A percentile compares a stretch with the other conserved stretches of the same genome.
These are phyloP conservation scores for Geosmithia flava DNA, from an alignment of 2,329 filamentous ascomycete genomes.

Conservation along the genomic window DNA sequence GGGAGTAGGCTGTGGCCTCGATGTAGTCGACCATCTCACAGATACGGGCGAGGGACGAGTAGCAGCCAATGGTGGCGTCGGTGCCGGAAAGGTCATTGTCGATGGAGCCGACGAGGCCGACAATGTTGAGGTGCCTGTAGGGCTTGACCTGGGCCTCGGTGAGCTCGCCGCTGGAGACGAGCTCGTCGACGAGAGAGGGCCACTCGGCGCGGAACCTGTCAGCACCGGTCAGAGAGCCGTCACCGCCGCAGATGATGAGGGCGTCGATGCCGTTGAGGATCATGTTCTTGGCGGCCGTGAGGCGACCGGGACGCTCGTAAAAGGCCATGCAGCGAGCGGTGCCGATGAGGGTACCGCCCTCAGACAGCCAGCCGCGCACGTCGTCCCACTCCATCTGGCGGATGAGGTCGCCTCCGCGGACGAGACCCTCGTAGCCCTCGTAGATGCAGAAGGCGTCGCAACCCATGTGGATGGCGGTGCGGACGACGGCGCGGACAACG, in stretches of 20 bases:
- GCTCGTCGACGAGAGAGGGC: slow-evolving; percentile 76
- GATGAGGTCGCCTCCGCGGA: slow-evolving; percentile 81
- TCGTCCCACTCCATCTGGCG: slow-evolving; percentile 83
- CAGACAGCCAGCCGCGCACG: slow-evolving; percentile 85
- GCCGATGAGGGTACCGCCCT: slow-evolving; percentile 91
- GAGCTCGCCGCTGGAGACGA: slow-evolving; percentile 64
- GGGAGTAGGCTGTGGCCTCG: slow-evolving; percentile 86
- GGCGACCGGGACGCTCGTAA: slow-evolving; percentile 73
- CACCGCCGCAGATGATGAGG: slow-evolving; percentile 91
- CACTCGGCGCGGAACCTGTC: slow-evolving; percentile 89
- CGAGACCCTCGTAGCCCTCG: slow-evolving; percentile 92
- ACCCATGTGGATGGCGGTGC: slow-evolving; percentile 76
- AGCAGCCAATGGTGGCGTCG: slow-evolving; percentile 94
- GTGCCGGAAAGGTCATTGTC: slow-evolving; percentile 98
- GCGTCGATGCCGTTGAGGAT: slow-evolving; percentile 87
- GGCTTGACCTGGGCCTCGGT: slow-evolving; percentile 58
- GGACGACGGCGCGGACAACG: slow-evolving; percentile 78
- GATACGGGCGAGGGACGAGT: slow-evolving; percentile 84
- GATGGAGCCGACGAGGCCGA: slow-evolving; percentile 91
- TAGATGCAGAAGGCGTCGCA: slow-evolving; percentile 75
- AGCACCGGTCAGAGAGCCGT: slow-evolving; percentile 89
- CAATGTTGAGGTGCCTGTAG: slow-evolving; percentile 85
- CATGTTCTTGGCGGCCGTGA: slow-evolving; percentile 88
- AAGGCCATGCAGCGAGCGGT: slow-evolving; percentile 90
- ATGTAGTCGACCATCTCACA: slow-evolving; percentile 96